Conservation (phyloP, 2,329 filamentous ascomycete species). For the Cyclaneusma minus region DNA sequence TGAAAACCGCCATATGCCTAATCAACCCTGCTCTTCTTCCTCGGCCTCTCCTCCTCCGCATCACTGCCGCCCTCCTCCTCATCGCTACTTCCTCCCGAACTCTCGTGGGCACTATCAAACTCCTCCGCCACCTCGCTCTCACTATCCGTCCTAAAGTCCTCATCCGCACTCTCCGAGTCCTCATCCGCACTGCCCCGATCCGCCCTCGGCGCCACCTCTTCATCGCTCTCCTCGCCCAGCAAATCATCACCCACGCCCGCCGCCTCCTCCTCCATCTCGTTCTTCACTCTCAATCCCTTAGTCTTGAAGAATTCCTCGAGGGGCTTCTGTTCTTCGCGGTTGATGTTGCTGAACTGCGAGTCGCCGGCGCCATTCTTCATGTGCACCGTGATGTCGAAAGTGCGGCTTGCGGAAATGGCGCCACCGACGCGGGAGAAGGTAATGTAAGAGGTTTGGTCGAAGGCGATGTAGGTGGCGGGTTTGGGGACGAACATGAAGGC, state of each 20-base stretch:
- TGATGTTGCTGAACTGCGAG: conserved; percentile 98
- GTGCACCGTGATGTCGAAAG: conserved; percentile 90
- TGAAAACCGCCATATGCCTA: no score
- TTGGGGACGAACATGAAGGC: conserved; percentile 99
- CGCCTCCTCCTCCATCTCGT: conserved; percentile 93
- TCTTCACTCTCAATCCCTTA: conserved; percentile 91
- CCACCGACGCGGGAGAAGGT: conserved; percentile 94
- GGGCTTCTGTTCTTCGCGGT: conserved; percentile 89
- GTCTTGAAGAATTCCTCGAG: conserved; percentile 97
- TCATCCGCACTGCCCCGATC: conserved; percentile 89
- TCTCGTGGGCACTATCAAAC: conserved; percentile 83
- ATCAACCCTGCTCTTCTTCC: conserved; percentile 32
- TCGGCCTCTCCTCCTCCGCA: conserved; percentile 31
- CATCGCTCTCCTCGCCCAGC: conserved; percentile 54
- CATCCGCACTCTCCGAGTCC: conserved; percentile 87
- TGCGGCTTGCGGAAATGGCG: conserved; percentile 82
- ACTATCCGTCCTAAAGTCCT: conserved; percentile 85
- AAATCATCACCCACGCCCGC: conserved; percentile 73
- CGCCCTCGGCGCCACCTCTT: conserved; percentile 53
- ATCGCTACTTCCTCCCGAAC: conserved; percentile 55
- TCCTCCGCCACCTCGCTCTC: conserved; percentile 96
- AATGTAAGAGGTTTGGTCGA: conserved; percentile 81
- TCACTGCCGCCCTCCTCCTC: conserved; percentile 50
- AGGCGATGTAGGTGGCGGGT: conserved; percentile 90
- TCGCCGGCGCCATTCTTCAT: conserved; percentile 79